Evolutionary conservation across 192 early-diverging fungal genomes (phyloP), one percentile per base, ranked within the genome.

Genomic region (Globomyces pollinis-pini): DNA sequence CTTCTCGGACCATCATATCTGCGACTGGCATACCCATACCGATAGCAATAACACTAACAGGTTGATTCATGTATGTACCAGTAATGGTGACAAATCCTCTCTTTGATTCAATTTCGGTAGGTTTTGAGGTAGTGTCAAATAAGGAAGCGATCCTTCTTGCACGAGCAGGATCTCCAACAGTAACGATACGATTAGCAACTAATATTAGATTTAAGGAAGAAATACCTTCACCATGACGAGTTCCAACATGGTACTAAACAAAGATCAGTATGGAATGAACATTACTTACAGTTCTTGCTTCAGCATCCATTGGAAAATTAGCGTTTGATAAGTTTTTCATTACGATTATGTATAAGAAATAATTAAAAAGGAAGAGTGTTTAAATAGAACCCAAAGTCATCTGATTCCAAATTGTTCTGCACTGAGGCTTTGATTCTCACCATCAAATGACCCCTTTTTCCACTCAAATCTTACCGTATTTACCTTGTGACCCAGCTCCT

Each of bases 1-100:
- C 75, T 67, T 96, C 93, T 20, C 93, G 79, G 15, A 96, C 81
- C 60, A 96, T 86, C 57, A 96, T 89, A 66, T 96, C 93, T 83
- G 90, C 89, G 85, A 91, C 91, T 2, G 85, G 68, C 15, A 79
- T 65, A 15, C 93, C 93, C 85, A 86, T 88, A 6, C 82, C 82
- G 42, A 96, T 94, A 16, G 93, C 90, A 33, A 94, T 77, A 38
- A 96, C 88, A 26, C 79, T 79, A 3, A 96, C 76, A 11, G 88
- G 88, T 1, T 86, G 68, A 12, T 78, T 74, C 33, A 81, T 71
- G 74, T 88, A 94, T 1, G 79, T 62, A 34, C 90, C 90, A 15
- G 93, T 96, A 57, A 92, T 87, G 21, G 90, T 93, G 21, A 87
- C 52, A 61, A 93, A 92, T 2, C 88, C 88, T 30, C 90, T 84